These are phyloP conservation scores for Suillus luteus DNA, from an alignment of 768 basidiomycete genomes.

Conservation along the genomic window DNA sequence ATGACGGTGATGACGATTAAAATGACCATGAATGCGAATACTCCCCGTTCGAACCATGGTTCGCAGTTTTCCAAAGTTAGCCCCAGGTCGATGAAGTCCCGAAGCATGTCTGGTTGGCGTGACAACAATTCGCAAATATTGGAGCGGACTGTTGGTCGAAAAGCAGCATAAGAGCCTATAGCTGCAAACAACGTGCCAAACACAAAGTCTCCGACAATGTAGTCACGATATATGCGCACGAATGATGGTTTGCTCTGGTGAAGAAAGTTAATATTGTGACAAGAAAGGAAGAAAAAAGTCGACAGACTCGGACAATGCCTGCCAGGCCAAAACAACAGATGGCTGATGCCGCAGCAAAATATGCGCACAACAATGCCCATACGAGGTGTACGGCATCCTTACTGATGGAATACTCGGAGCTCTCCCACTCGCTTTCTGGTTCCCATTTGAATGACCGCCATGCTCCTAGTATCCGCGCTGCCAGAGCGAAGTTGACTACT, in stretches of 20 bases:
- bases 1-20: slow-evolving; percentile 65
- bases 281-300: neutral
- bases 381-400: slow-evolving; percentile 48
- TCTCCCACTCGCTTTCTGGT: slow-evolving; percentile 51
- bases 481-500: slow-evolving; percentile 41
- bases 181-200: slow-evolving; percentile 64
- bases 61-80: slow-evolving; percentile 82
- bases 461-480: slow-evolving; percentile 41
- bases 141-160: slow-evolving; percentile 54
- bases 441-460: slow-evolving; percentile 51
- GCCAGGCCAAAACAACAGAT: slow-evolving; percentile 66
- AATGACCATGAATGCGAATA: slow-evolving; percentile 56
- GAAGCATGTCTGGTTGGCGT: slow-evolving; percentile 73
- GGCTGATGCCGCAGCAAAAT: slow-evolving; percentile 64
- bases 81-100: slow-evolving; percentile 68
- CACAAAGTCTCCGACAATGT: slow-evolving; percentile 75
- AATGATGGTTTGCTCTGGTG: slow-evolving; percentile 59
- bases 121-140: slow-evolving; percentile 75
- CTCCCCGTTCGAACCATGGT: slow-evolving; percentile 70
- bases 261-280: neutral
- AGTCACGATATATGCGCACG: slow-evolving; percentile 82
- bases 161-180: slow-evolving; percentile 59
- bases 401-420: slow-evolving; percentile 41
- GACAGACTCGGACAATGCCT: slow-evolving; percentile 67
- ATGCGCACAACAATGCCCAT: slow-evolving; percentile 64